phyloP scores from a whole-genome alignment of 2,329 filamentous ascomycete genomes.

The Diaporthe batatas region DNA sequence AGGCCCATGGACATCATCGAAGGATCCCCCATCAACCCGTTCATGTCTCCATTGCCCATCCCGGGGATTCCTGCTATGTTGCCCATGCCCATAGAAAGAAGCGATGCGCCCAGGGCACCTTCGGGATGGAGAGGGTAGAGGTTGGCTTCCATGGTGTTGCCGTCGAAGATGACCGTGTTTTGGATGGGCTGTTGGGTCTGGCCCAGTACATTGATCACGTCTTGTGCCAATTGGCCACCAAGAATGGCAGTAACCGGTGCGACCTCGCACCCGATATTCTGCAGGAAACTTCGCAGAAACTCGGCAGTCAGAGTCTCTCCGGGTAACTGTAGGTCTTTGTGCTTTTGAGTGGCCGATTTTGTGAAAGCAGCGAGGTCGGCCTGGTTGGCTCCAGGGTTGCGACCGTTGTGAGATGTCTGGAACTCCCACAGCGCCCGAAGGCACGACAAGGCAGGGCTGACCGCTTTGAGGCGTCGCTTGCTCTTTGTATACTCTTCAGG shows the following conservation, averaged over 20 bases:
- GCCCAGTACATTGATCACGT: slow-evolving; percentile 96
- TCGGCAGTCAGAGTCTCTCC: slow-evolving; percentile 75
- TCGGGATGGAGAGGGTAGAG: slow-evolving; percentile 87
- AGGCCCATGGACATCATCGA: slow-evolving; percentile 41
- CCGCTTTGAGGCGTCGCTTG: slow-evolving; percentile 76
- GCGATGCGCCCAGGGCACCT: slow-evolving; percentile 63
- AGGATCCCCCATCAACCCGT: slow-evolving; percentile 40
- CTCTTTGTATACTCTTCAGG: slow-evolving; percentile 77
- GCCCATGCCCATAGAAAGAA: slow-evolving; percentile 51
- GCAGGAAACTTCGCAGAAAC: slow-evolving; percentile 85
- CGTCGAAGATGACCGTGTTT: slow-evolving; percentile 94
- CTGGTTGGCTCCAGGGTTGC: slow-evolving; percentile 67
- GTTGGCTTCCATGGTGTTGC: slow-evolving; percentile 80
- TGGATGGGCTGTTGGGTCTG: slow-evolving; percentile 94
- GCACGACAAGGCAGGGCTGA: slow-evolving; percentile 88
- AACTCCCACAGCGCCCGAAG: slow-evolving; percentile 94
- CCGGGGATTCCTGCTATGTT: slow-evolving; percentile 27
- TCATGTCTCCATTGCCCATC: slow-evolving; percentile 40
- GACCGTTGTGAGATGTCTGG: slow-evolving; percentile 68
- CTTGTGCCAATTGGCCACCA: slow-evolving; percentile 91
- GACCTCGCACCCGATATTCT: slow-evolving; percentile 87
- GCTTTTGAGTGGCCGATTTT: slow-evolving; percentile 80
- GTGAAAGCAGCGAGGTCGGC: slow-evolving; percentile 84
- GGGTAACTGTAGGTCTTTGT: slow-evolving; percentile 79
- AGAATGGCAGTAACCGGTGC: slow-evolving; percentile 90